A percentile compares a stretch with the other conserved stretches of the same genome.
These are phyloP conservation scores for Gonapodya sp. DNA, from an alignment of 192 early-diverging fungal species.

Conservation along the genomic window DNA sequence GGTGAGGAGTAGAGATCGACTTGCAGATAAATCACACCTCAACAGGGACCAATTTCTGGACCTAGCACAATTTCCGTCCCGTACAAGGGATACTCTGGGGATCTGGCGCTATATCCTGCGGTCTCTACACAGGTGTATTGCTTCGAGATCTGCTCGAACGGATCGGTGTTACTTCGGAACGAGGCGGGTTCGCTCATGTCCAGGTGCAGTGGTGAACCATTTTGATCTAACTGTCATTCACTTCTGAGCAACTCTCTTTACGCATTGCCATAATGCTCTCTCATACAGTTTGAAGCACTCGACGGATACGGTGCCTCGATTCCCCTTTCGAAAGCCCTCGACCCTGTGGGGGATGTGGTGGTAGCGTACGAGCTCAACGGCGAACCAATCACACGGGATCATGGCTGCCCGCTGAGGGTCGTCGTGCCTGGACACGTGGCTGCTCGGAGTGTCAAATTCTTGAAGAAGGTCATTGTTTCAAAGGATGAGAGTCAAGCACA, in stretches of 20 bases:
- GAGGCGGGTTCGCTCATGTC: neutral
- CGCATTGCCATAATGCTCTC: too few relatives aligned
- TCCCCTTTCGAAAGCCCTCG: neutral
- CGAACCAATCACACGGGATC: neutral
- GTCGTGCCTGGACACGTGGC: constrained; percentile 6
- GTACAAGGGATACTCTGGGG: neutral
- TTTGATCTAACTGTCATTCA: neutral
- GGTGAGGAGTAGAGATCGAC: neutral
- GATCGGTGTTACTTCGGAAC: neutral
- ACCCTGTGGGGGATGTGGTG: neutral
- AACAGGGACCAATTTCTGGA: too few relatives aligned
- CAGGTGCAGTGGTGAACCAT: too few relatives aligned
- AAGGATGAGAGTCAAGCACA: constrained; percentile 1
- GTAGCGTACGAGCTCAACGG: neutral
- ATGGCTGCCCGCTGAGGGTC: neutral
- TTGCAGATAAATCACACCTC: too few relatives aligned
- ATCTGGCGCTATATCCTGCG: neutral
- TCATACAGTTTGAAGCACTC: neutral
- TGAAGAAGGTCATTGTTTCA: neutral
- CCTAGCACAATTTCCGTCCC: neutral
- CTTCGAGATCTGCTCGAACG: neutral
- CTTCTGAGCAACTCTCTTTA: too few relatives aligned
- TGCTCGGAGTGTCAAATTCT: constrained; percentile 6
- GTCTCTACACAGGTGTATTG: neutral
- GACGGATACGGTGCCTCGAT: constrained; percentile 6